Evolutionary conservation across 371 early-diverging fungal species (phyloP), one percentile per base, ranked within the genome.

Genomic region (Lichtheimia ornata): DNA sequence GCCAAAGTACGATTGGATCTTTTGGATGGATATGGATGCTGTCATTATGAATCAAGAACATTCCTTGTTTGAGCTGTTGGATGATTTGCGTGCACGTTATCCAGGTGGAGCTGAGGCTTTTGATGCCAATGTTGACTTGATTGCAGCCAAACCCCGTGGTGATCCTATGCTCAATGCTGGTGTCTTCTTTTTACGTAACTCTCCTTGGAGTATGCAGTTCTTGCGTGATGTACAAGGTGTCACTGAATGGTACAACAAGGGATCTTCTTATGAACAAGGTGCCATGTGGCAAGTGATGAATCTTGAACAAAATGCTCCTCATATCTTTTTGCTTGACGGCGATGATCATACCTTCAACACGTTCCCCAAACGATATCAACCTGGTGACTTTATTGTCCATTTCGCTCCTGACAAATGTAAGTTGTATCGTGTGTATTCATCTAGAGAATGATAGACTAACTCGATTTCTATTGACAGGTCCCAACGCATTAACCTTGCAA

Each of bases 1-100:
- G 14, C 88, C 86, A 4, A 78, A 83, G 42, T 88, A 88, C 58
- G 84, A 88, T 27, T 88, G 88, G 88, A 50, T 88, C 9, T 77
- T 88, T 28, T 88, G 88, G 88, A 67, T 84, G 69, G 88, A 88
- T 63, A 86, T 86, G 85, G 86, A 88, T 61, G 84, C 86, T 5
- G 79, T 88, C 14, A 74, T 88, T 18, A 76, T 81, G 61, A 73
- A 88, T 67, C 59, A 71, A 17, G 65, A 76, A 24, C 62, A 63
- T 25, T 74, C 82, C 5, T 61, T 83, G 0, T 72, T 82, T 53
- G 63, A 68, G 14, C 61, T 84, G 30, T 58, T 84, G 9, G 66
- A 66, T 20, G 64, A 67, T 27, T 63, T 81, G 14, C 56, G 65
- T 7, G 57, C 13, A 2, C 53, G 59, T 11, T 75, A 66, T 28